phyloP scores from a whole-genome alignment of 345 rosid genomes.

The Schrenkiella parvula region DNA sequence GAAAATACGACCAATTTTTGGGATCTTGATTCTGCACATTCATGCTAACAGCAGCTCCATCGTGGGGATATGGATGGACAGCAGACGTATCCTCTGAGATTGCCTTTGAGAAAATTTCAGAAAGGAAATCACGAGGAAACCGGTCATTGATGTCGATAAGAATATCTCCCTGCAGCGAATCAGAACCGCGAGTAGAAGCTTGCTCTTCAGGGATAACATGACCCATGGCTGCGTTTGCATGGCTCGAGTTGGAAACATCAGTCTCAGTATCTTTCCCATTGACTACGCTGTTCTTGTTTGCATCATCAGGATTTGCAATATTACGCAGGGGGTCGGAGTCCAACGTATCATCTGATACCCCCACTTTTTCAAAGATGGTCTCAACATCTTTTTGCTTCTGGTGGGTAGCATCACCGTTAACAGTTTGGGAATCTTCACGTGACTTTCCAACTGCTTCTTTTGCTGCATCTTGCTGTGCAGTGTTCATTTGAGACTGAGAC shows the following conservation, averaged over 20 bases:
- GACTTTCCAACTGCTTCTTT: conserved; percentile 44
- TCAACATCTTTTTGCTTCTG: conserved; percentile 43
- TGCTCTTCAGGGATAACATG: conserved; percentile 38
- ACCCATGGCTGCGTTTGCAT: conserved; percentile 24
- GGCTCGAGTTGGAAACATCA: conserved; percentile 29
- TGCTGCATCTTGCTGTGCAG: conserved; percentile 39
- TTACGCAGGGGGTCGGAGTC: conserved; percentile 36
- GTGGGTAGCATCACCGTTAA: conserved; percentile 39
- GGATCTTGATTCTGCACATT: conserved; percentile 72
- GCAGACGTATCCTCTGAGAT: conserved; percentile 48
- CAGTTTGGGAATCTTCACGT: conserved; percentile 32
- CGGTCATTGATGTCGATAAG: conserved; percentile 79
- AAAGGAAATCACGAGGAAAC: conserved; percentile 77
- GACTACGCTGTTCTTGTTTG: conserved; percentile 30
- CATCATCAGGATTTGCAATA: conserved; percentile 30
- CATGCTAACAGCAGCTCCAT: conserved; percentile 66
- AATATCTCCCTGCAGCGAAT: conserved; percentile 50
- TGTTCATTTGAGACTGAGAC: conserved; percentile 47
- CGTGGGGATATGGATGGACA: conserved; percentile 36
- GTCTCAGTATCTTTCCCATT: conserved; percentile 35
- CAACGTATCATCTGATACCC: conserved; percentile 36
- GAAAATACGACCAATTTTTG: conserved; percentile 84
- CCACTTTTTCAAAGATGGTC: conserved; percentile 40
- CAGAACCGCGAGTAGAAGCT: conserved; percentile 32
- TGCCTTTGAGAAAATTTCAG: conserved; percentile 65